Conservation (phyloP, 2,329 filamentous ascomycete genomes). For the Colletotrichum spaethianum region DNA sequence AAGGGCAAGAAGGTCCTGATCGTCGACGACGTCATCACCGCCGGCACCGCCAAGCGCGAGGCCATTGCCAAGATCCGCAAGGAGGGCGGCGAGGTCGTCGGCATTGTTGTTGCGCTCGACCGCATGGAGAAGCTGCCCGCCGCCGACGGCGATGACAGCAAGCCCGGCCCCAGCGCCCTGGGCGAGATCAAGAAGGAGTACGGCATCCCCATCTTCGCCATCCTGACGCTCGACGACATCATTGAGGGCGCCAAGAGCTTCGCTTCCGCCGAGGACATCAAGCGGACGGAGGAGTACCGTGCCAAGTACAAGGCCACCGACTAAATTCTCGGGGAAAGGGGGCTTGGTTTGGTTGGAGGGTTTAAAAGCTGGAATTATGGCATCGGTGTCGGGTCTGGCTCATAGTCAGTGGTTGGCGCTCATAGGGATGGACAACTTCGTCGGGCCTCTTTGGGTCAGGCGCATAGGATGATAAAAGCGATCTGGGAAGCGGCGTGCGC, state of each 20-base stretch:
- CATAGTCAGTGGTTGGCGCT: conserved; percentile 6
- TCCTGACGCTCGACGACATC: conserved; percentile 88
- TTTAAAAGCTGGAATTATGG: not conserved
- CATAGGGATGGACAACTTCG: not conserved
- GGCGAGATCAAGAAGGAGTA: conserved; percentile 88
- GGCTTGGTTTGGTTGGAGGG: not conserved
- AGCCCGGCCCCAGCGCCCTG: conserved; percentile 83
- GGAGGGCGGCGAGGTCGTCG: conserved; percentile 87
- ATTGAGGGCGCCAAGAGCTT: conserved; percentile 76
- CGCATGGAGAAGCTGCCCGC: conserved; percentile 85
- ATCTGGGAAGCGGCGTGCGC: conserved; percentile 33
- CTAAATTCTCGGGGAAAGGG: conserved; percentile 46
- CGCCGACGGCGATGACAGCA: conserved; percentile 75
- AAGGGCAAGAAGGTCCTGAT: conserved; percentile 90
- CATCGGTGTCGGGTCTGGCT: not conserved
- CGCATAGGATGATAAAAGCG: conserved; percentile 29
- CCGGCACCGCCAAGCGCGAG: conserved; percentile 93
- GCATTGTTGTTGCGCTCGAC: conserved; percentile 91
- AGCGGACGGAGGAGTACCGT: conserved; percentile 81
- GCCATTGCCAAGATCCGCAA: conserved; percentile 90
- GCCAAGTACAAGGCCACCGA: conserved; percentile 74
- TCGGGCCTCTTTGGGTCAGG: conserved; percentile 6
- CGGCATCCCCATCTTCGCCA: conserved; percentile 85
- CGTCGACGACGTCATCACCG: conserved; percentile 97
- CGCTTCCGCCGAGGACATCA: conserved; percentile 74